These are phyloP conservation scores for Chaetomium olivaceum DNA, from an alignment of 2,329 filamentous ascomycete species.

Conservation along the genomic window DNA sequence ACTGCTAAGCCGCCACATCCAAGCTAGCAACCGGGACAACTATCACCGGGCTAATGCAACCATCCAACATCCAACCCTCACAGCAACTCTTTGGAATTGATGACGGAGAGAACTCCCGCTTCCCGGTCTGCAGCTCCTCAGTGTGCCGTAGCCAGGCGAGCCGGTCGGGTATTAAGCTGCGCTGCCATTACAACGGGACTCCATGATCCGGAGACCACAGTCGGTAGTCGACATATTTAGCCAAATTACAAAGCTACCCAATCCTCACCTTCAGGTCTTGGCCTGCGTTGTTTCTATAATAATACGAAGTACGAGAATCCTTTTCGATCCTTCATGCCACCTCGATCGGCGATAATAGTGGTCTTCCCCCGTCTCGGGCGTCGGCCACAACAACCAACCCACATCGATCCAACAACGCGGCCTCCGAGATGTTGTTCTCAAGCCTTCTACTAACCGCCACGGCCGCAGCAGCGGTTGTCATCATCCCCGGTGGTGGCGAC, in stretches of 20 bases:
- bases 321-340: background rate
- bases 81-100: background rate
- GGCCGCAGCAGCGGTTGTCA: slow-evolving; percentile 15
- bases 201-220: slow-evolving; percentile 11
- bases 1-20: slow-evolving; percentile 10
- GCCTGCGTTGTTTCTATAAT: background rate
- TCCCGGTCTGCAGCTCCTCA: background rate
- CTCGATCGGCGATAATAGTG: background rate
- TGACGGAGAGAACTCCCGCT: background rate
- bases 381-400: background rate
- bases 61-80: background rate
- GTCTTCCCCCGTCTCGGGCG: background rate
- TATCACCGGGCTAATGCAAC: background rate
- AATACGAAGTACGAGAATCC: background rate
- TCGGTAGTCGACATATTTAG: slow-evolving; percentile 2
- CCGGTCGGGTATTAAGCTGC: background rate
- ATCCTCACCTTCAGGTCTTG: background rate
- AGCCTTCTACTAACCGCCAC: slow-evolving; percentile 9
- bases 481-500: slow-evolving; percentile 22
- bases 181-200: slow-evolving; percentile 4
- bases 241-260: background rate
- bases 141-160: background rate
- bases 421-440: slow-evolving; percentile 11
- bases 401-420: background rate
- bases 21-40: background rate